These are phyloP conservation scores for Mollisiaceae sp. DNA, from an alignment of 2,329 filamentous ascomycete genomes.

Conservation along the genomic window DNA sequence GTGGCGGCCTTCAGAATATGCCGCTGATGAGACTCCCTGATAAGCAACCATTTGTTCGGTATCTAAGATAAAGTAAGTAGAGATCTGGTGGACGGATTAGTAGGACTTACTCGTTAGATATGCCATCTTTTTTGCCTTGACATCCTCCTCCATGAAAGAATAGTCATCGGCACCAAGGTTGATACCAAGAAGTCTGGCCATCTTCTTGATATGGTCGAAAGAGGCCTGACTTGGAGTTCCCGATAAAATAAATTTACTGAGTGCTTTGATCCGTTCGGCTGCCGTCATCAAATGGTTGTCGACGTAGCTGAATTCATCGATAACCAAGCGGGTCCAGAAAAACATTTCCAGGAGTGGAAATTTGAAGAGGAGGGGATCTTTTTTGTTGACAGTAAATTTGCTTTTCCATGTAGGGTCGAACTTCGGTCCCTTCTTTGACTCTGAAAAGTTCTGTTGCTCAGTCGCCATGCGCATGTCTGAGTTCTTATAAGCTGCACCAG, in stretches of 20 bases:
- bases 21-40: conserved; percentile 52
- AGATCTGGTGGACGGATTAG: not conserved
- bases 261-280: conserved; percentile 9
- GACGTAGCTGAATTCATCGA: conserved; percentile 69
- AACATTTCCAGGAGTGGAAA: conserved; percentile 61
- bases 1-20: conserved; percentile 58
- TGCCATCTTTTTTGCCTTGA: conserved; percentile 45
- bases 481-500: conserved; percentile 36
- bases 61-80: conserved; percentile 39
- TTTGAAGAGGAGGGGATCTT: conserved; percentile 8
- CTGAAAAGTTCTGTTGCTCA: not conserved
- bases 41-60: conserved; percentile 62
- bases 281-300: conserved; percentile 37
- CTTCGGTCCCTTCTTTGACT: not conserved
- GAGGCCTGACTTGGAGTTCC: conserved; percentile 64
- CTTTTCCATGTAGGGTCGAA: not conserved
- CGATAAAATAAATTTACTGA: conserved; percentile 51
- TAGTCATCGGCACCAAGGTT: conserved; percentile 60
- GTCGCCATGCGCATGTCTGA: not conserved
- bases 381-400: not conserved
- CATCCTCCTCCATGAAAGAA: conserved; percentile 48
- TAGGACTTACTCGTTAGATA: conserved; percentile 49
- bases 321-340: conserved; percentile 61
- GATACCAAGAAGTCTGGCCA: conserved; percentile 60
- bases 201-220: conserved; percentile 63